phyloP scores from a whole-genome alignment of 768 basidiomycete species.

The Suillus decipiens region DNA sequence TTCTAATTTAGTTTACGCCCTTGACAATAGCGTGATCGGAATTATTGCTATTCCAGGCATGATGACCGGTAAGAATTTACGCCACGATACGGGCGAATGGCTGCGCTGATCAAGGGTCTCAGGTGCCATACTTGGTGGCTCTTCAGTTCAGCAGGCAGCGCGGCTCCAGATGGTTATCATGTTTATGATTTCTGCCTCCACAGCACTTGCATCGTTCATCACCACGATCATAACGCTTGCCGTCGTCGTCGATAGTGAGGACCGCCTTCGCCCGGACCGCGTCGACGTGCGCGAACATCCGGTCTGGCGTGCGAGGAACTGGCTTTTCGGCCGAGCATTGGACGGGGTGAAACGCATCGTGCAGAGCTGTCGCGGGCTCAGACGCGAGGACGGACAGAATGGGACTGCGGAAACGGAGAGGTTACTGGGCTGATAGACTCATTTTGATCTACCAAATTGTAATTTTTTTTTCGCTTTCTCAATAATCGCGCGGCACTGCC shows the following conservation, averaged over 20 bases:
- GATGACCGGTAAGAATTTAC: slow-evolving; percentile 1
- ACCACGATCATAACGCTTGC: slow-evolving; percentile 60
- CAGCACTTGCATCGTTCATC: slow-evolving; percentile 68
- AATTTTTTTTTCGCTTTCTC: no score
- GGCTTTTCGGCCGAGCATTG: slow-evolving; percentile 26
- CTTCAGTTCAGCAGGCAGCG: slow-evolving; percentile 82
- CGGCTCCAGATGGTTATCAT: slow-evolving; percentile 91
- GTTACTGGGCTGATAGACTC: slow-evolving; percentile 20
- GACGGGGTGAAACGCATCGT: slow-evolving; percentile 10
- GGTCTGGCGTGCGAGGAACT: slow-evolving; percentile 38
- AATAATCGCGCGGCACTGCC: slow-evolving; percentile 35
- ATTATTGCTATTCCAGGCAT: slow-evolving; percentile 76
- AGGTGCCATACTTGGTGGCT: slow-evolving; percentile 85
- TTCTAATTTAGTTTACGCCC: slow-evolving; percentile 3
- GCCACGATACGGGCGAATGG: neutral
- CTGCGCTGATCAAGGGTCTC: slow-evolving; percentile 66
- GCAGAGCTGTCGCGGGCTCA: slow-evolving; percentile 15
- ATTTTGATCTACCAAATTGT: no score
- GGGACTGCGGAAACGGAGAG: neutral
- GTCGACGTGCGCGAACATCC: slow-evolving; percentile 42
- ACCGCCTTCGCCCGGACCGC: slow-evolving; percentile 65
- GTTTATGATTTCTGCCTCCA: slow-evolving; percentile 87
- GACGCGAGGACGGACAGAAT: slow-evolving; percentile 1
- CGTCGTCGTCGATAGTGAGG: slow-evolving; percentile 67
- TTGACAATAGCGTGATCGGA: slow-evolving; percentile 57